Base-by-base conservation (phyloP, 306 rosid genomes). In the Cicer cuneatum region DNA sequence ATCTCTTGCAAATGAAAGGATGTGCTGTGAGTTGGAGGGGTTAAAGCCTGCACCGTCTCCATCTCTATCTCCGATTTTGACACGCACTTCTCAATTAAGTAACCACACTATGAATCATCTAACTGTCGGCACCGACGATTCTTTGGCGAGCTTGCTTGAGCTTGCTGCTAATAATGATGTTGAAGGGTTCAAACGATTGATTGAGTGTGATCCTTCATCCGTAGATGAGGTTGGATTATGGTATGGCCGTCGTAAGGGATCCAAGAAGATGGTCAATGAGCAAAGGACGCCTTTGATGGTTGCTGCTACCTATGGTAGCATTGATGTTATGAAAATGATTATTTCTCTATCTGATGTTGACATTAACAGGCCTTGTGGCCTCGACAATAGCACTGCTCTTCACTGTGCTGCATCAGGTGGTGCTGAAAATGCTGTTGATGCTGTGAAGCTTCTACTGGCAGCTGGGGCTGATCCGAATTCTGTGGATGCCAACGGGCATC, bases 391-490 rank as follows among this genome's bases (percentile, higher is more conserved):
- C 89, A 93, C 98, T n/a, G 90, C 98, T 45, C 97, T 93, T 81
- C 98, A 93, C 74, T 93, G 98, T 48, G 98, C 97, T 7, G 93
- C 98, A 11, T 89, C 93, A 0, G 97, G 98, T 46, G 98, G 98
- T 77, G 85, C 97, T 77, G 85, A 85, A 19, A 89, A 90, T 63
- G 92, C 90, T 8, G 80, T 89, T 12, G 92, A 88, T 58, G 86
- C 78, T 59, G 97, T 89, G 82, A 89, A 82, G 45, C 78, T 88
- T 75, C 98, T 93, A 69, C 76, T 93, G 52, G 90, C 85, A 7
- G 90, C 97, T 0, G 98, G 98, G 11, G 98, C 96, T 57, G 90
- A 93, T 83, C 89, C 89, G 0, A 90, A 84, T 85, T 68, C 74
- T 75, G 78, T 84, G 24, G 98, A 93, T 86, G 90, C 86, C 13